phyloP scores from a whole-genome alignment of 306 rosid genomes.

The Cicer pinnatifidum region DNA sequence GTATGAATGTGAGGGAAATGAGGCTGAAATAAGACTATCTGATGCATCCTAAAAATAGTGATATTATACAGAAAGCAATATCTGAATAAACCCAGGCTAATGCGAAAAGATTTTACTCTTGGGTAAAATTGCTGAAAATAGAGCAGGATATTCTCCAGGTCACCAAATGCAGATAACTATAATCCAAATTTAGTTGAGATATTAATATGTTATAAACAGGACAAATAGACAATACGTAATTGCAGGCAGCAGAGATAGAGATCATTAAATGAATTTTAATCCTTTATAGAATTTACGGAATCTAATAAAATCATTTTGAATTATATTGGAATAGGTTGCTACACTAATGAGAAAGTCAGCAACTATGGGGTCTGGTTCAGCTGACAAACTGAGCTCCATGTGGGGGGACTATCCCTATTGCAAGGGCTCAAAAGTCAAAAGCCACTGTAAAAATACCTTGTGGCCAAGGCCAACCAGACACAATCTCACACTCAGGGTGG shows the following conservation, averaged over 20 bases:
- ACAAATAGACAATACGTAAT: slow-evolving; percentile 12
- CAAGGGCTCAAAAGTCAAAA: slow-evolving; percentile 35
- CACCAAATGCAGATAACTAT: background rate
- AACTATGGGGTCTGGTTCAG: background rate
- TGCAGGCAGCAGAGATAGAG: slow-evolving; percentile 26
- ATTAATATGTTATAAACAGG: slow-evolving; percentile 26
- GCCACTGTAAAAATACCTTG: slow-evolving; percentile 4
- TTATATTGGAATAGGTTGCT: slow-evolving; percentile 23
- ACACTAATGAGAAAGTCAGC: slow-evolving; percentile 19
- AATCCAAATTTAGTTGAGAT: slow-evolving; percentile 32
- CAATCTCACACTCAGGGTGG: slow-evolving; percentile 4
- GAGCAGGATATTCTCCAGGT: slow-evolving; percentile 18
- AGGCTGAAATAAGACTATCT: slow-evolving; percentile 6
- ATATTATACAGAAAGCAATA: slow-evolving; percentile 23
- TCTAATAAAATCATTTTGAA: slow-evolving; percentile 9
- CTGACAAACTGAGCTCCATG: slow-evolving; percentile 6
- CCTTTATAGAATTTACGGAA: slow-evolving; percentile 37
- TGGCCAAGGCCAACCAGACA: slow-evolving; percentile 9
- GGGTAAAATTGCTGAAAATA: slow-evolving; percentile 21
- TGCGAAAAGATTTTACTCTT: slow-evolving; percentile 25
- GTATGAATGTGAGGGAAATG: slow-evolving; percentile 7
- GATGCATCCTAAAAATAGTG: slow-evolving; percentile 23
- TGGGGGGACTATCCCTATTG: slow-evolving; percentile 1
- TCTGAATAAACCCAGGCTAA: slow-evolving; percentile 14
- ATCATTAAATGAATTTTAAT: slow-evolving; percentile 17